These are phyloP conservation scores for Leccinum glutinopallens DNA, from an alignment of 1,284 basidiomycete genomes.

Conservation along the genomic window DNA sequence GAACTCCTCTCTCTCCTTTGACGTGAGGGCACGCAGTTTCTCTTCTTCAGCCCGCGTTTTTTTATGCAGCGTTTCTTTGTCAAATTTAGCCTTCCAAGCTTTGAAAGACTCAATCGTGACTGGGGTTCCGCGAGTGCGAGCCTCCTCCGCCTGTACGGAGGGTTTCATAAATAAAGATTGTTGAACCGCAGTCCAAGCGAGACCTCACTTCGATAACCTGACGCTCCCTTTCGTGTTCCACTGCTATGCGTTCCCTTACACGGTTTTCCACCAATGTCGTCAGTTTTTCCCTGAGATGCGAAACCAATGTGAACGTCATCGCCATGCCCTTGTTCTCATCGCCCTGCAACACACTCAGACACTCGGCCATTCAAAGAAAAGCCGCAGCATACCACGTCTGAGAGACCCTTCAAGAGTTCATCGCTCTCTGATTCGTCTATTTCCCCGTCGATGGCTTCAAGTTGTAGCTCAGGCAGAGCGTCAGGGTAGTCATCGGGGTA, in stretches of 20 bases:
- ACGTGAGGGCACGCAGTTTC: conserved; percentile 69
- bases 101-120: conserved; percentile 84
- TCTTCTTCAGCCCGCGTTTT: conserved; percentile 81
- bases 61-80: conserved; percentile 62
- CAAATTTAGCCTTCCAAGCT: conserved; percentile 81
- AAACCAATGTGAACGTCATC: conserved; percentile 95
- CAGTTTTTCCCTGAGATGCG: conserved; percentile 83
- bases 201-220: conserved; percentile 70
- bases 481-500: conserved; percentile 78
- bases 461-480: conserved; percentile 71
- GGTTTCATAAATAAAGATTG: conserved; percentile 8
- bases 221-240: conserved; percentile 72
- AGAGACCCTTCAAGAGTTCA: conserved; percentile 61
- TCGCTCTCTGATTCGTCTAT: conserved; percentile 61
- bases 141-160: conserved; percentile 77
- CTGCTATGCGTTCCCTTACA: conserved; percentile 56
- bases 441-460: conserved; percentile 73
- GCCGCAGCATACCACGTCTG: conserved; percentile 56
- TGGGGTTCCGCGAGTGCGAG: conserved; percentile 86
- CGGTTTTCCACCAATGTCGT: conserved; percentile 64
- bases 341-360: conserved; percentile 52
- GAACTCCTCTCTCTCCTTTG: conserved; percentile 90
- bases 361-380: background rate
- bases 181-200: conserved; percentile 1
- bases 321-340: conserved; percentile 94